phyloP scores from a whole-genome alignment of 2,329 filamentous ascomycete genomes.

The Monosporascus sp. region DNA sequence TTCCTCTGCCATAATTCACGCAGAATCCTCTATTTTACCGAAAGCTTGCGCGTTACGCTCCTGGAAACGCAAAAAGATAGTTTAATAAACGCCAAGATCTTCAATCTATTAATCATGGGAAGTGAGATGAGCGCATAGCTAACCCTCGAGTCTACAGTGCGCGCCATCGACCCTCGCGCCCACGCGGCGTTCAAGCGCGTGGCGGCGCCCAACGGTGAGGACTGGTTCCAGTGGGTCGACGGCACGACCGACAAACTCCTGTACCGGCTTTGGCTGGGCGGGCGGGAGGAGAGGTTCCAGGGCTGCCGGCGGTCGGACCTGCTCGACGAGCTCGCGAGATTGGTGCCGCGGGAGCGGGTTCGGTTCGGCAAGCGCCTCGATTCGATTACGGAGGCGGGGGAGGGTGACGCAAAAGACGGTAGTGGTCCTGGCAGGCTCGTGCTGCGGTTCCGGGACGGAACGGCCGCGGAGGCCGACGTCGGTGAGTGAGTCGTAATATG shows the following conservation, averaged over 20 bases:
- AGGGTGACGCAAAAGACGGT: slow-evolving; percentile 1
- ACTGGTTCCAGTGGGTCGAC: slow-evolving; percentile 40
- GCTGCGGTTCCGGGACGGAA: slow-evolving; percentile 29
- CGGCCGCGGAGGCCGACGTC: slow-evolving; percentile 24
- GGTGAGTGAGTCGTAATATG: slow-evolving; percentile 15
- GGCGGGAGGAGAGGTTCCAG: slow-evolving; percentile 30
- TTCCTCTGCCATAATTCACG: no score
- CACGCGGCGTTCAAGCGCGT: slow-evolving; percentile 30
- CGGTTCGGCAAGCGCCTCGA: slow-evolving; percentile 30
- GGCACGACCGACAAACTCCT: slow-evolving; percentile 28
- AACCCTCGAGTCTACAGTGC: background rate
- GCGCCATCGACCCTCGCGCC: slow-evolving; percentile 27
- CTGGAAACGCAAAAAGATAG: no score
- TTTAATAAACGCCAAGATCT: no score
- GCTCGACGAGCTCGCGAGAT: slow-evolving; percentile 31
- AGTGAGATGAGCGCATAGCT: no score
- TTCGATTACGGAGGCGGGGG: slow-evolving; percentile 16
- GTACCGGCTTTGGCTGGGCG: slow-evolving; percentile 29
- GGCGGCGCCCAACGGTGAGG: slow-evolving; percentile 31
- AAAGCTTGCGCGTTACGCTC: no score
- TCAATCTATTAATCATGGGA: no score
- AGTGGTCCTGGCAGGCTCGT: slow-evolving; percentile 14
- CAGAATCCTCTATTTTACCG: no score
- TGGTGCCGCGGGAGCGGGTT: slow-evolving; percentile 23
- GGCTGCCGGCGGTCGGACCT: slow-evolving; percentile 36